These are phyloP conservation scores for Hypoxylon sp. DNA, from an alignment of 2,329 filamentous ascomycete genomes.

Conservation along the genomic window DNA sequence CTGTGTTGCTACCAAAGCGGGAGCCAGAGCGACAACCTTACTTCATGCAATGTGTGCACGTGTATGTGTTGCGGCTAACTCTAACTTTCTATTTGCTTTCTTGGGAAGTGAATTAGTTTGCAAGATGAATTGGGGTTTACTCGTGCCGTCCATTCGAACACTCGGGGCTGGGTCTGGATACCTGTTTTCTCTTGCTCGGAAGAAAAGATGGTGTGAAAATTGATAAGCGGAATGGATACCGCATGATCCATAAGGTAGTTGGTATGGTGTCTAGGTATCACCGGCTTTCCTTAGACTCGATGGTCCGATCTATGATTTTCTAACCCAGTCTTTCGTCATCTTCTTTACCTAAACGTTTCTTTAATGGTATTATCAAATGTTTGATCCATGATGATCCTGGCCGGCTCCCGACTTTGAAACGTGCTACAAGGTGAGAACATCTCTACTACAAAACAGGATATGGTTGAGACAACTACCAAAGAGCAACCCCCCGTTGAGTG, in stretches of 20 bases:
- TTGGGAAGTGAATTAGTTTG: background rate
- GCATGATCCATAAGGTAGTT: background rate
- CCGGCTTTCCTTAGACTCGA: background rate
- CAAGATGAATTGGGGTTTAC: background rate
- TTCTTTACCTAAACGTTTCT: constrained; percentile 17
- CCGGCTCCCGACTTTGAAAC: constrained; percentile 36
- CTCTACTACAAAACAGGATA: constrained; percentile 15
- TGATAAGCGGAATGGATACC: no score
- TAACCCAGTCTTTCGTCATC: constrained; percentile 26
- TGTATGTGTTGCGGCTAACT: constrained; percentile 8
- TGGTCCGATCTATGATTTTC: constrained; percentile 10
- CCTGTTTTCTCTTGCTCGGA: no score
- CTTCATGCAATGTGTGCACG: constrained; percentile 13
- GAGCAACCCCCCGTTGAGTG: constrained; percentile 9
- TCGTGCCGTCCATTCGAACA: background rate
- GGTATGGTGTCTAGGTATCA: background rate
- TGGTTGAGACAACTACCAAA: constrained; percentile 26
- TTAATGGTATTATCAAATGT: constrained; percentile 16
- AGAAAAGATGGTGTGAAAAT: no score
- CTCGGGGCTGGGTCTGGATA: background rate
- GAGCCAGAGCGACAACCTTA: constrained; percentile 4
- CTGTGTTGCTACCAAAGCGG: constrained; percentile 31
- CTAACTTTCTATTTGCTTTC: constrained; percentile 12
- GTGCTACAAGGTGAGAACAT: constrained; percentile 23
- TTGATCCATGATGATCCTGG: constrained; percentile 31